Evolutionary conservation across 2,329 filamentous ascomycete genomes (phyloP).

Genomic region (Scedosporium apiospermum): DNA sequence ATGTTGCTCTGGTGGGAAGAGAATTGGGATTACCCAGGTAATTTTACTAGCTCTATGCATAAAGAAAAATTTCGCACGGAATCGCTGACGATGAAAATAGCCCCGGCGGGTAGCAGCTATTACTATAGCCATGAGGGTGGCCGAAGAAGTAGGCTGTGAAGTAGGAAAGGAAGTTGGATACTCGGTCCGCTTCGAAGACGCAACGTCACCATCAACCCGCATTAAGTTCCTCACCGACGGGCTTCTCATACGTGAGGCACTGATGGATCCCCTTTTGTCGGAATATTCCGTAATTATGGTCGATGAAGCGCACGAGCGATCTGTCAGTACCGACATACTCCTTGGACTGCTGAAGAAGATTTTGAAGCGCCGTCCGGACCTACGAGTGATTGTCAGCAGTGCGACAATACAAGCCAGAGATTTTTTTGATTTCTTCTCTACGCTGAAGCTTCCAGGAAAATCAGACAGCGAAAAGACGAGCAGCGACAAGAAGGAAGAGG

Average conservation of each 20-base stretch:
- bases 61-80: constrained; percentile 1
- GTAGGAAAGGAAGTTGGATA: constrained; percentile 88
- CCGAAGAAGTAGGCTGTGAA: constrained; percentile 78
- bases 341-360: constrained; percentile 91
- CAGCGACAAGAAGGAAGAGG: constrained; percentile 18
- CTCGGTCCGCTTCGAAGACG: constrained; percentile 86
- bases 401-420: constrained; percentile 86
- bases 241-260: constrained; percentile 78
- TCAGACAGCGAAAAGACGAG: constrained; percentile 14
- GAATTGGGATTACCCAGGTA: constrained; percentile 86
- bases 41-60: constrained; percentile 16
- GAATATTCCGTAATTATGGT: constrained; percentile 96
- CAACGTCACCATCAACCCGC: constrained; percentile 71
- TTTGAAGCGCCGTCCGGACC: constrained; percentile 63
- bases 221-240: constrained; percentile 97
- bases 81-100: constrained; percentile 32
- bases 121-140: constrained; percentile 78
- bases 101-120: constrained; percentile 85
- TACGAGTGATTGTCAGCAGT: constrained; percentile 85
- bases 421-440: constrained; percentile 67
- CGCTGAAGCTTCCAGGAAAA: background rate
- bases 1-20: constrained; percentile 76
- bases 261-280: constrained; percentile 84
- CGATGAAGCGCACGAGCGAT: constrained; percentile 92
- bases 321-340: constrained; percentile 83